Evolutionary conservation across 345 rosid genomes (phyloP).

Genomic region (Linum tenue): DNA sequence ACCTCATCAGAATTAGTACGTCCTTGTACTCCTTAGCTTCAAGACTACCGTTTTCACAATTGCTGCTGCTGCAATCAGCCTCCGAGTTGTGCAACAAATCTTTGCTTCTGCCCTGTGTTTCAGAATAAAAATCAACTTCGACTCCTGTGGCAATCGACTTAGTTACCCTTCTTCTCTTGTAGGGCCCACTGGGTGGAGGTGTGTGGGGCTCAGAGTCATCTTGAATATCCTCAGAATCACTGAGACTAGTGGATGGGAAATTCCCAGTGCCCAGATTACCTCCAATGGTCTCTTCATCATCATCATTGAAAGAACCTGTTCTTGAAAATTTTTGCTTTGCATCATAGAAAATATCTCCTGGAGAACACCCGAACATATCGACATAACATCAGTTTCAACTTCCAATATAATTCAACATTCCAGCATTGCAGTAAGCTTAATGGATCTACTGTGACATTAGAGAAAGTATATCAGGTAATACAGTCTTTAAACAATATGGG

Average conservation of each 20-base stretch:
- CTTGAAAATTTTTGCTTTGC: constrained; percentile 51
- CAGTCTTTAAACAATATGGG: not conserved
- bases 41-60: constrained; percentile 18
- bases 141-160: constrained; percentile 30
- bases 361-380: constrained; percentile 13
- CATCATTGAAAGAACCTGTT: constrained; percentile 15
- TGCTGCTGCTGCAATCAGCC: constrained; percentile 23
- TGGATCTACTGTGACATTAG: no score
- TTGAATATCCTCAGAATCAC: constrained; percentile 23
- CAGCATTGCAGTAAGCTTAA: no score
- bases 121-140: constrained; percentile 52
- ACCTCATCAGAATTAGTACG: constrained; percentile 65
- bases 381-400: not conserved
- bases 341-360: constrained; percentile 82
- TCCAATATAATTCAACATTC: no score
- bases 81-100: constrained; percentile 19
- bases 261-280: constrained; percentile 25
- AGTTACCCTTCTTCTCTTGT: constrained; percentile 68
- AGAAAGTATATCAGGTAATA: not conserved
- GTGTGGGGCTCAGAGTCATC: constrained; percentile 40
- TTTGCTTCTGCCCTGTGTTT: constrained; percentile 37
- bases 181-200: constrained; percentile 65
- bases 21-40: constrained; percentile 63
- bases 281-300: constrained; percentile 22
- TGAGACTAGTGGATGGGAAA: constrained; percentile 29